Evolutionary conservation across 257 asterid genomes (phyloP).

Genomic region (Orobanche coerulescens): DNA sequence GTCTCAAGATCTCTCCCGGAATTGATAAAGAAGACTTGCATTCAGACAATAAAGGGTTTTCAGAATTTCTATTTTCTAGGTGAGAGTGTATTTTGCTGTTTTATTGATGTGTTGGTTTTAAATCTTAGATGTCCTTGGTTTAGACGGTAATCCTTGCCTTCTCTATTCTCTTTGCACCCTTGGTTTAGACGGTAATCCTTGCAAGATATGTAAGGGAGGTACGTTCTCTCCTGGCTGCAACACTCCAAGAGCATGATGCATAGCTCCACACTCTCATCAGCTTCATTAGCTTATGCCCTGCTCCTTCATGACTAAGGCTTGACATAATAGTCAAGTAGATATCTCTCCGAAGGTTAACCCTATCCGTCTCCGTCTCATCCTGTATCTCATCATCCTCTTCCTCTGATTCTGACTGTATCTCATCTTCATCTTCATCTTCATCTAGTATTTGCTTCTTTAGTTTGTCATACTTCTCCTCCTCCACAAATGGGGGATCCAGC

Average conservation of each 20-base stretch:
- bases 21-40: slow-evolving; percentile 17
- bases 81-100: slow-evolving; percentile 22
- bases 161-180: not conserved
- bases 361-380: slow-evolving; percentile 91
- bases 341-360: slow-evolving; percentile 80
- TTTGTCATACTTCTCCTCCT: slow-evolving; percentile 82
- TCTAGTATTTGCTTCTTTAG: slow-evolving; percentile 81
- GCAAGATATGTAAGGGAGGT: slow-evolving; percentile 49
- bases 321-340: slow-evolving; percentile 93
- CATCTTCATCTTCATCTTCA: slow-evolving; percentile 88
- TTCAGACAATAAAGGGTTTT: slow-evolving; percentile 32
- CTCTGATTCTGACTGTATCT: slow-evolving; percentile 46
- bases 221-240: slow-evolving; percentile 98
- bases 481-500: slow-evolving; percentile 79
- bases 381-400: slow-evolving; percentile 62
- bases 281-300: slow-evolving; percentile 78
- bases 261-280: slow-evolving; percentile 53
- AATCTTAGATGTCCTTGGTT: no score
- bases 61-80: slow-evolving; percentile 31
- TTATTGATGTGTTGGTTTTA: no score
- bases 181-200: no score
- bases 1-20: slow-evolving; percentile 22
- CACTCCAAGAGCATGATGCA: slow-evolving; percentile 94
- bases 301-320: slow-evolving; percentile 92
- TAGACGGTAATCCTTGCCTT: no score